Evolutionary conservation across 768 basidiomycete species (phyloP), one percentile per base, ranked within the genome.

Genomic region (Pisolithus albus): DNA sequence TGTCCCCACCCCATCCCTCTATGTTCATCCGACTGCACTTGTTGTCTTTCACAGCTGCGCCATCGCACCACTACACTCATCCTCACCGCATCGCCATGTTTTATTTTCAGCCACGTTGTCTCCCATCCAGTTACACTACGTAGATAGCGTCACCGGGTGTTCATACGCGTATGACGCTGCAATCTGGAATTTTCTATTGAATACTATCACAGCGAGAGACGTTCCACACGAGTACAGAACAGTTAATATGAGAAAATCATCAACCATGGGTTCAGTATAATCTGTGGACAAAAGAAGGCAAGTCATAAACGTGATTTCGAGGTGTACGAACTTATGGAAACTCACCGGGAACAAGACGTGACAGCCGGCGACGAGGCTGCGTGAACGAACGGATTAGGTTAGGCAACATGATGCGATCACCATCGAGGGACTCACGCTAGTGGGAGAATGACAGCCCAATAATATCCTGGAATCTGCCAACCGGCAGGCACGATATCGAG

Each of bases 201-300:
- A 26, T n/a, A n/a, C n/a, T n/a, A n/a, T n/a, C n/a, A n/a, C n/a
- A n/a, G n/a, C n/a, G n/a, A n/a, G n/a, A n/a, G n/a, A n/a, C n/a
- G n/a, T n/a, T n/a, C n/a, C n/a, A n/a, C n/a, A n/a, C 5, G 13
- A 34, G 11, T 34, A 34, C 34, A 34, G 13, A 11, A 34, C 34
- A 13, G 46, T 68, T 51, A 65, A 21, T 79, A 80, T 0, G 82
- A 84, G 69, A 91, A 92, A 42, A 90, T 86, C 85, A 90, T 88
- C 49, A 92, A 70, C 85, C 86, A 89, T 1, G 89, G 92, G 59
- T 93, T 93, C 39, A 93, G 77, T 18, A 91, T 82, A 50, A 94
- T 85, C 77, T 86, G 15, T 19, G 26, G 9, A 26, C 9, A 26
- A 16, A 24, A 26, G 13, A 19, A 28, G 57, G 52, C 21, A n/a